phyloP scores from a whole-genome alignment of 2,329 filamentous ascomycete genomes.

The Rhexocercosporidium sp. region DNA sequence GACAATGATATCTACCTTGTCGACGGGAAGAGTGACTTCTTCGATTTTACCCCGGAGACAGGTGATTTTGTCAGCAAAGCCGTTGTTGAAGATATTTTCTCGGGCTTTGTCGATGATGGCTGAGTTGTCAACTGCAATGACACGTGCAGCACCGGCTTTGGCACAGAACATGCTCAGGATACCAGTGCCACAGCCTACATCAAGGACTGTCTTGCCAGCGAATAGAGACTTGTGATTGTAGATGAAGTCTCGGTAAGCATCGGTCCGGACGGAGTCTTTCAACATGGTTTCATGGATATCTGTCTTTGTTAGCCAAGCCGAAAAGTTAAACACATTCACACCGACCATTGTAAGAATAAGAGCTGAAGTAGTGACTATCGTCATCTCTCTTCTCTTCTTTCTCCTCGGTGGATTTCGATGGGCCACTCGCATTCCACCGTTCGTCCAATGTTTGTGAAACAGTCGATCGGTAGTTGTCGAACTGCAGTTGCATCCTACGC shows the following conservation, averaged over 20 bases:
- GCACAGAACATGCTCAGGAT: constrained; percentile 96
- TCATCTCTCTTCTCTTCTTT: constrained; percentile 51
- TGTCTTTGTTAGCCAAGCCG: constrained; percentile 42
- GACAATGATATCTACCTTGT: constrained; percentile 90
- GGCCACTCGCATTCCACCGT: constrained; percentile 47
- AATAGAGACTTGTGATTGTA: constrained; percentile 91
- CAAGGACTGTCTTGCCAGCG: constrained; percentile 82
- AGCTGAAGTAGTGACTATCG: constrained; percentile 66
- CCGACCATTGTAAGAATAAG: constrained; percentile 69
- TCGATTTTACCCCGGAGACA: constrained; percentile 87
- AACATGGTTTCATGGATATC: constrained; percentile 97
- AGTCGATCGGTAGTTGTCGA: constrained; percentile 46
- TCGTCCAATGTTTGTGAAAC: constrained; percentile 48
- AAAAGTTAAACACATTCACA: constrained; percentile 7
- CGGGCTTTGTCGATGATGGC: constrained; percentile 86
- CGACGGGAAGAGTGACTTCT: constrained; percentile 78
- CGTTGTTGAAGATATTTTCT: constrained; percentile 84
- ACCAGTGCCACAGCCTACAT: constrained; percentile 87
- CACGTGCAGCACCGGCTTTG: constrained; percentile 82
- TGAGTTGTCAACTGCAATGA: constrained; percentile 92
- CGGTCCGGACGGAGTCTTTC: constrained; percentile 85
- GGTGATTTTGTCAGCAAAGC: constrained; percentile 74
- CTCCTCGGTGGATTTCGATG: constrained; percentile 51
- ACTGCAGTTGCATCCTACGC: constrained; percentile 46
- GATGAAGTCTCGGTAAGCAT: constrained; percentile 93